Percentiles rank a stretch among this genome's conserved stretches.
phyloP scores from a whole-genome alignment of 176 grass and related monocot species.

The bread wheat (Triticum aestivum) region DNA sequence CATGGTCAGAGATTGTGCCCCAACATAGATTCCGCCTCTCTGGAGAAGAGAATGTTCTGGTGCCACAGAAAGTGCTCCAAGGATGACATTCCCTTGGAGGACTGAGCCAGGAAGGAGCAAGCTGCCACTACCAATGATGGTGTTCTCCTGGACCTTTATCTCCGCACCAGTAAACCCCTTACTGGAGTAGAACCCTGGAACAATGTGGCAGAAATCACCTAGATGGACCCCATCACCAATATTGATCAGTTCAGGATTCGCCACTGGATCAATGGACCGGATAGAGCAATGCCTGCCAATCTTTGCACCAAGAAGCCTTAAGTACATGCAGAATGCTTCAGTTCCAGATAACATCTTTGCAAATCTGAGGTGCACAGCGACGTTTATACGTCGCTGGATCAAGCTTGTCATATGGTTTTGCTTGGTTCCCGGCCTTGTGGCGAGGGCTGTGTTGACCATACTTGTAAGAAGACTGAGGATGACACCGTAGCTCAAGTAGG shows the following conservation, averaged over 20 bases:
- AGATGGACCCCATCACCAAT: conserved; percentile 72
- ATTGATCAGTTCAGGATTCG: conserved; percentile 46
- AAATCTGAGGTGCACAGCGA: conserved; percentile 58
- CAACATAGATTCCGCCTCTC: conserved; percentile 58
- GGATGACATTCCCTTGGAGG: conserved; percentile 69
- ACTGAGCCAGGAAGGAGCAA: conserved; percentile 54
- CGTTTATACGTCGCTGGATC: conserved; percentile 44
- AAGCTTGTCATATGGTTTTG: conserved; percentile 26
- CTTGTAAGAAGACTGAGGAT: conserved; percentile 48
- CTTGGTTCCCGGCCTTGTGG: neutral
- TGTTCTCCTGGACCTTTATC: conserved; percentile 55
- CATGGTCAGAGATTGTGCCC: conserved; percentile 42
- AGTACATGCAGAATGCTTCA: conserved; percentile 68
- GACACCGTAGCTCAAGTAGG: conserved; percentile 56
- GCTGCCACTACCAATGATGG: conserved; percentile 63
- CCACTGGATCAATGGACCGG: conserved; percentile 61
- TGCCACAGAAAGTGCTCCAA: conserved; percentile 68
- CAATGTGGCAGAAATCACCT: conserved; percentile 63
- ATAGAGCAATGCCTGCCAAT: conserved; percentile 69
- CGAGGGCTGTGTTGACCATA: conserved; percentile 30
- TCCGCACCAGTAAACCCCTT: conserved; percentile 37
- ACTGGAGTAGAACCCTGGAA: conserved; percentile 51
- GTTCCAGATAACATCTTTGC: conserved; percentile 72
- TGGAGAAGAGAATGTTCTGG: conserved; percentile 50
- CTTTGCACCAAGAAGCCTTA: conserved; percentile 65